These are phyloP conservation scores for Agaricales sp. DNA, from an alignment of 1,284 basidiomycete species.

Conservation along the genomic window DNA sequence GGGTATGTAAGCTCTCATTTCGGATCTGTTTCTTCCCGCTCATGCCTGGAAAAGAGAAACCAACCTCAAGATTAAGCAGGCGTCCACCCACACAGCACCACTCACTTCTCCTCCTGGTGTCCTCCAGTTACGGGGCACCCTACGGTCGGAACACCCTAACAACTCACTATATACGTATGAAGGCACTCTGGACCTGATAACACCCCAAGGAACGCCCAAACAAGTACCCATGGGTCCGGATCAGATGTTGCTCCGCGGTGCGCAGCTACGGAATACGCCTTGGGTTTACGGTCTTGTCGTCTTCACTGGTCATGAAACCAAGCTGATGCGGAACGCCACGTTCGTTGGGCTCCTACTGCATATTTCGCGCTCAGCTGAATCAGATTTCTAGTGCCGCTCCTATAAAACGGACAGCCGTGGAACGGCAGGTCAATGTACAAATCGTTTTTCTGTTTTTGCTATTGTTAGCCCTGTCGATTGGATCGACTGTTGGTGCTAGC, in stretches of 20 bases:
- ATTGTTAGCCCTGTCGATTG: conserved; percentile 80
- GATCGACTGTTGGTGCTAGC: conserved; percentile 87
- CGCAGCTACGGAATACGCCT: conserved; percentile 92
- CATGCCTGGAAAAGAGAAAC: conserved; percentile 55
- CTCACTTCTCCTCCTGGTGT: conserved; percentile 76
- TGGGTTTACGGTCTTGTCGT: conserved; percentile 95
- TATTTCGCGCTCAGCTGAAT: conserved; percentile 3
- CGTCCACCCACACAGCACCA: conserved; percentile 70
- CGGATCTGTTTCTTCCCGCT: neutral
- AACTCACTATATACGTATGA: conserved; percentile 97
- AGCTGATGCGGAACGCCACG: conserved; percentile 95
- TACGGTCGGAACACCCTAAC: conserved; percentile 94
- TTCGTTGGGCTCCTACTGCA: conserved; percentile 35
- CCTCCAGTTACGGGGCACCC: conserved; percentile 66
- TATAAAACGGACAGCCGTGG: conserved; percentile 94
- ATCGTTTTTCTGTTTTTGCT: conserved; percentile 95
- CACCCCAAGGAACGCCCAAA: conserved; percentile 50
- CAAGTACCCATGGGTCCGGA: conserved; percentile 91
- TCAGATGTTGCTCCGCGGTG: conserved; percentile 89
- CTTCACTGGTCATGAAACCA: conserved; percentile 97
- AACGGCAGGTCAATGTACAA: conserved; percentile 92
- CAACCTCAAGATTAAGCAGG: conserved; percentile 98
- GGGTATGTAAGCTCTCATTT: conserved; percentile 47
- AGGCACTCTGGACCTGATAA: conserved; percentile 64
- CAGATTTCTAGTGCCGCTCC: conserved; percentile 65